These are phyloP conservation scores for Oryza meridionalis DNA, from an alignment of 176 grass and related monocot species.

Conservation along the genomic window DNA sequence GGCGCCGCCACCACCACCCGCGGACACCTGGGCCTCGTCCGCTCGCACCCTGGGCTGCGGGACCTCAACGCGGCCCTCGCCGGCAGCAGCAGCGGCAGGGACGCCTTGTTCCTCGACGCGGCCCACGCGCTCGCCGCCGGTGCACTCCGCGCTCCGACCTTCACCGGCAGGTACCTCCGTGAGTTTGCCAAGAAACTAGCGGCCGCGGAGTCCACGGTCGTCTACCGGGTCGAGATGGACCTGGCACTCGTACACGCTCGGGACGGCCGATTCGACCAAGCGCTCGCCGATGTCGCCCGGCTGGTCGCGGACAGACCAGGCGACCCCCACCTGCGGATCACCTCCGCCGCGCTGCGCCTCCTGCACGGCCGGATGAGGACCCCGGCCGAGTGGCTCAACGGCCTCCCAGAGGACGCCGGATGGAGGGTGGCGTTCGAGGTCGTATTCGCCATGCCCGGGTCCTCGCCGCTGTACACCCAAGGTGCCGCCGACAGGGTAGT, in stretches of 20 bases:
- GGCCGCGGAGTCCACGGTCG: neutral
- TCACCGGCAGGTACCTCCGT: neutral
- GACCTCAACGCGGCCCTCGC: neutral
- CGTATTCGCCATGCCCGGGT: neutral
- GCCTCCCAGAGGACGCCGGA: neutral
- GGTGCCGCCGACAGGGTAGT: neutral
- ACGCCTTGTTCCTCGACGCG: conserved; percentile 20
- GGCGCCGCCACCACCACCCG: neutral
- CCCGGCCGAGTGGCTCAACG: neutral
- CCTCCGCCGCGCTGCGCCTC: neutral
- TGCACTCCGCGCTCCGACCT: neutral
- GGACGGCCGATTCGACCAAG: conserved; percentile 8
- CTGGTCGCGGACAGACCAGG: neutral
- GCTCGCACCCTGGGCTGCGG: neutral
- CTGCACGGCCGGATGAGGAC: neutral
- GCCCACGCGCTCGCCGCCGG: conserved; percentile 1
- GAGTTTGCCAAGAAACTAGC: neutral
- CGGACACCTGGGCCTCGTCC: conserved; percentile 17
- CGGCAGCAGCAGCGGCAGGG: neutral
- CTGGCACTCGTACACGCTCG: neutral
- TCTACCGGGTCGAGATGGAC: too few relatives aligned
- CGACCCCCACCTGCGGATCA: neutral
- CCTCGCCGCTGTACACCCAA: neutral
- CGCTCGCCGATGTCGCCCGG: neutral
- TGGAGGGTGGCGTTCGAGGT: neutral